phyloP scores from a whole-genome alignment of 495 filamentous ascomycete genomes.

The Neurospora sp. region DNA sequence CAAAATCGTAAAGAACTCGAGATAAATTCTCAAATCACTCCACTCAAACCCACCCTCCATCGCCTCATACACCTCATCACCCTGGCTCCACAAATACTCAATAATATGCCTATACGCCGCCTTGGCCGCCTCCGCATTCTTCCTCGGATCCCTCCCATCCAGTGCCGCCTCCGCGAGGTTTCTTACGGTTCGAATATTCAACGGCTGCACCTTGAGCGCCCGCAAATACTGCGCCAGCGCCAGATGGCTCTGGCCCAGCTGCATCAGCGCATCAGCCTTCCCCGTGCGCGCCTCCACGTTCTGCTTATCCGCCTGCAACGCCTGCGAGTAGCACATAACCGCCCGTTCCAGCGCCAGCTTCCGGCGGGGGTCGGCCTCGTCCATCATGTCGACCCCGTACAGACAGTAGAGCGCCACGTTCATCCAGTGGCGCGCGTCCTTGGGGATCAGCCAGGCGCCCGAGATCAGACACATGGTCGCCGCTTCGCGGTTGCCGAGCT shows the following conservation, averaged over 20 bases:
- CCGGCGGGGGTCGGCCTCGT: conserved; percentile 37
- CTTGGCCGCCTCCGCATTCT: conserved; percentile 41
- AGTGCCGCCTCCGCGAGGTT: conserved; percentile 56
- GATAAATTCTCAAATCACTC: conserved; percentile 75
- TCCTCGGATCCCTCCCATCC: conserved; percentile 39
- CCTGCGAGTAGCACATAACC: conserved; percentile 58
- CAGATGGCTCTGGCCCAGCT: conserved; percentile 39
- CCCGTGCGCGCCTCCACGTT: conserved; percentile 28
- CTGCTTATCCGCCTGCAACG: conserved; percentile 56
- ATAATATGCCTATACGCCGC: conserved; percentile 54
- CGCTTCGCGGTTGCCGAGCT: conserved; percentile 56
- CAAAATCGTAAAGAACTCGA: conserved; percentile 62
- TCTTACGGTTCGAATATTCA: conserved; percentile 51
- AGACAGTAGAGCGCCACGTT: conserved; percentile 56
- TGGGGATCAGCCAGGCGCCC: conserved; percentile 62
- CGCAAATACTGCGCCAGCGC: conserved; percentile 54
- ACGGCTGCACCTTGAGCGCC: conserved; percentile 47
- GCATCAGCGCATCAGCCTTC: conserved; percentile 25
- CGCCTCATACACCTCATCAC: conserved; percentile 26
- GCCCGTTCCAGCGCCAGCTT: conserved; percentile 43
- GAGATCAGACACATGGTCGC: conserved; percentile 57
- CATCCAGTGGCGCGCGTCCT: conserved; percentile 58
- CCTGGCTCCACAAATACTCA: conserved; percentile 29
- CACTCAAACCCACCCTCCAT: conserved; percentile 55
- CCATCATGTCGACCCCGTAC: conserved; percentile 40